Conservation (phyloP, 495 filamentous ascomycete species). For the Neurospora sp. region DNA sequence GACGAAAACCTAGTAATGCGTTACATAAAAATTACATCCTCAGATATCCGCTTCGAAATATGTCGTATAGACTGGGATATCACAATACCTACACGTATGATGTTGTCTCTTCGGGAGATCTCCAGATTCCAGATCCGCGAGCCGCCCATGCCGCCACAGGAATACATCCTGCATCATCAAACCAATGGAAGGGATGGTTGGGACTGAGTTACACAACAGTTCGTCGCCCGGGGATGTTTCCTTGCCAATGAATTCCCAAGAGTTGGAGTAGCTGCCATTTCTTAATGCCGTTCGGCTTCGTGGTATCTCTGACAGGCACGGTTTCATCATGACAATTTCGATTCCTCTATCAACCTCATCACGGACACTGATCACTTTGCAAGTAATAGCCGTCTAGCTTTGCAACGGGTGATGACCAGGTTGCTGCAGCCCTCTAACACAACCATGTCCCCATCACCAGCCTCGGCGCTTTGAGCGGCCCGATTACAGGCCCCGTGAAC, state of each 20-base stretch:
- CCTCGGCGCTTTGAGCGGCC: neutral
- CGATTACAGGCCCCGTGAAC: neutral
- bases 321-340: conserved; percentile 19
- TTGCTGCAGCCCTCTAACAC: neutral
- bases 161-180: neutral
- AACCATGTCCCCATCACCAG: neutral
- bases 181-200: neutral
- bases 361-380: neutral
- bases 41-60: neutral
- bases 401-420: neutral
- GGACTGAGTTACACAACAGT: neutral
- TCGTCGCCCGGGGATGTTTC: neutral
- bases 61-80: neutral
- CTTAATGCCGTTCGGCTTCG: conserved; percentile 15
- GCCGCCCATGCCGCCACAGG: neutral
- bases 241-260: conserved; percentile 9
- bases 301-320: conserved; percentile 20
- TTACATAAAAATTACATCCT: neutral
- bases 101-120: neutral
- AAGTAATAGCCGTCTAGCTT: neutral
- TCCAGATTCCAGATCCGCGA: neutral
- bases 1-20: neutral
- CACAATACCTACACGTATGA: neutral
- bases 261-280: conserved; percentile 5
- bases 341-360: neutral